phyloP scores from a whole-genome alignment of 2,329 filamentous ascomycete genomes.

The Talaromyces piceae region DNA sequence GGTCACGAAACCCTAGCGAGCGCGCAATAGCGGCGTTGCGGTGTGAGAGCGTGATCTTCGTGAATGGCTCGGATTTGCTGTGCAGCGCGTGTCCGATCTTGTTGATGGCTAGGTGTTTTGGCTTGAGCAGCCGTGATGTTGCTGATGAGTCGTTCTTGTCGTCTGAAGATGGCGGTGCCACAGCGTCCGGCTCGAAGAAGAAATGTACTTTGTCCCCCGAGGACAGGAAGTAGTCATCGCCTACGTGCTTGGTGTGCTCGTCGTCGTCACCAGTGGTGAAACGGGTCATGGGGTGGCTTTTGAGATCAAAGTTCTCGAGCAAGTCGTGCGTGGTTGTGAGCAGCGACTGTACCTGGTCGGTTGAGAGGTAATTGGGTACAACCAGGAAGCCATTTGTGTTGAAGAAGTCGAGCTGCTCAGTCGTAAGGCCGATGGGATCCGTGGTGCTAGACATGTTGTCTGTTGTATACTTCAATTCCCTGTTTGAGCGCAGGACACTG shows the following conservation, averaged over 20 bases:
- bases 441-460: conserved; percentile 3
- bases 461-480: neutral
- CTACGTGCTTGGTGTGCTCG: conserved; percentile 57
- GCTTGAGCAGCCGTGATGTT: conserved; percentile 59
- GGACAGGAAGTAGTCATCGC: conserved; percentile 86
- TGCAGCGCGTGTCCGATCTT: conserved; percentile 78
- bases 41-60: conserved; percentile 38
- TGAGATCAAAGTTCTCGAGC: conserved; percentile 68
- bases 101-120: conserved; percentile 81
- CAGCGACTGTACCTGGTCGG: conserved; percentile 58
- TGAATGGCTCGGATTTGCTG: conserved; percentile 59
- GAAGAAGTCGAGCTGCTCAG: conserved; percentile 65
- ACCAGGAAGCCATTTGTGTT: conserved; percentile 82
- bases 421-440: conserved; percentile 52
- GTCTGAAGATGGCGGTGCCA: conserved; percentile 38
- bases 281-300: conserved; percentile 81
- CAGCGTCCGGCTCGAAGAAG: conserved; percentile 96
- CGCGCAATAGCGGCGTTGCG: conserved; percentile 58
- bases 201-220: conserved; percentile 90
- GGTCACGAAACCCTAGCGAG: conserved; percentile 66
- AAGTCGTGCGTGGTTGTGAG: conserved; percentile 67
- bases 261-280: conserved; percentile 79
- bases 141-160: conserved; percentile 33
- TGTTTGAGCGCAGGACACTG: neutral
- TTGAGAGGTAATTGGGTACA: conserved; percentile 66